Evolutionary conservation across 2,329 filamentous ascomycete species (phyloP).

Genomic region (Aspergillus sp.): DNA sequence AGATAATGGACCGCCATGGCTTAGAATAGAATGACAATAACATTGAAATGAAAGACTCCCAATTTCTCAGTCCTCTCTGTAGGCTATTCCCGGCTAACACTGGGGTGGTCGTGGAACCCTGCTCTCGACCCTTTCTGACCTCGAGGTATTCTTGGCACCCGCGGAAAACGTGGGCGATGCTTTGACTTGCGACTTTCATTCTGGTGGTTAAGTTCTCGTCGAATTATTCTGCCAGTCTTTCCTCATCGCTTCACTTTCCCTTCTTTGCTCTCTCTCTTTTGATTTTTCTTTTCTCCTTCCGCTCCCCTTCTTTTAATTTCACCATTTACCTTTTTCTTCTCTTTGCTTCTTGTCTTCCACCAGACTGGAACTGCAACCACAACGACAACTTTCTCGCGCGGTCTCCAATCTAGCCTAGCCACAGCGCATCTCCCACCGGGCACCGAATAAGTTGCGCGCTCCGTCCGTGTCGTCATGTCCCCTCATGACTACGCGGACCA

Average conservation of each 20-base stretch:
- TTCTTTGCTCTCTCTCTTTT: slow-evolving; percentile 5
- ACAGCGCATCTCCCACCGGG: slow-evolving; percentile 19
- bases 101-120: background rate
- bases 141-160: slow-evolving; percentile 21
- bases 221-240: slow-evolving; percentile 12
- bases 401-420: slow-evolving; percentile 3
- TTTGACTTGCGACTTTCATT: slow-evolving; percentile 16
- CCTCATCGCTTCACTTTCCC: slow-evolving; percentile 13
- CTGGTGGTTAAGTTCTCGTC: slow-evolving; percentile 10
- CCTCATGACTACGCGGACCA: slow-evolving; percentile 44
- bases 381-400: slow-evolving; percentile 8
- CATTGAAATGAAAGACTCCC: too few relatives aligned
- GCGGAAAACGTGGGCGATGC: slow-evolving; percentile 22
- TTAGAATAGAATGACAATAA: slow-evolving; percentile 1
- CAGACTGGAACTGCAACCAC: background rate
- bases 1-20: background rate
- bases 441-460: slow-evolving; percentile 21
- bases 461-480: slow-evolving; percentile 45
- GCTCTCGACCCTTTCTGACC: slow-evolving; percentile 7
- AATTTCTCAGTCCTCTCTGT: too few relatives aligned
- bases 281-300: slow-evolving; percentile 4
- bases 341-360: slow-evolving; percentile 2
- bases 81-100: too few relatives aligned
- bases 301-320: slow-evolving; percentile 1
- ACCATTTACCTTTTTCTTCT: slow-evolving; percentile 1